Base-by-base conservation (phyloP, 2,329 filamentous ascomycete species). In the Fusarium anthophilum region DNA sequence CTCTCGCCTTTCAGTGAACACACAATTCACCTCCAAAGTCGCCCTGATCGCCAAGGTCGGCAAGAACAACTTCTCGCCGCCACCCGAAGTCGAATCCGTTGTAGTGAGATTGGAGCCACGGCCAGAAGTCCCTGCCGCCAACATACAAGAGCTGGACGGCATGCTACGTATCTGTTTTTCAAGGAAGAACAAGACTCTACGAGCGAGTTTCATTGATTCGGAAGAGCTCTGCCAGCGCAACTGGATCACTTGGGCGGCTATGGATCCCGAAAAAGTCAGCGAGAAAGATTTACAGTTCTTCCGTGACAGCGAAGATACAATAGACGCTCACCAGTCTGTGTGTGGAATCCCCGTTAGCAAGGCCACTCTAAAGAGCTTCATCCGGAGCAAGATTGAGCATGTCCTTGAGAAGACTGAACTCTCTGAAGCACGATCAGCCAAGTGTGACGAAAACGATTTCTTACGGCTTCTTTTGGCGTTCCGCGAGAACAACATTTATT, bases 401-500 rank as follows among this genome's bases (percentile, higher is more conserved):
- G 44, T 64, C 24, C 62, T 64, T 17, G 62, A 64, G 37, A 32
- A 44, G 30, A 64, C 62, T 12, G 62, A 64, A 13, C 62, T 64
- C 14, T 60, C 62, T 22, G 62, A 64, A 39, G 62, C 62, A 41
- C 62, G 62, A 53, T 60, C 62, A 26, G 62, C 61, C 37, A 64
- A 64, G 24, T 64, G 62, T 44, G 62, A 64, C 20, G 62, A 64
- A 45, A 64, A 64, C 28, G 62, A 64, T 30, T 64, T 64, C 24
- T 53, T 64, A 28, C 61, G 61, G n/a, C 63, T 66, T 39, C 63
- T 66, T 35, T 17, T 66, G 30, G 48, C 64, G 22, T 67, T 67
- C 44, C 64, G 62, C 24, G 62, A 64, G 37, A 64, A 63, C 58
- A 64, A 64, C 24, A 44, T 64, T 17, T 64, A 63, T 47, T 64